These are phyloP conservation scores for Cercospora beticola DNA, from an alignment of 2,329 filamentous ascomycete species.

Conservation along the genomic window DNA sequence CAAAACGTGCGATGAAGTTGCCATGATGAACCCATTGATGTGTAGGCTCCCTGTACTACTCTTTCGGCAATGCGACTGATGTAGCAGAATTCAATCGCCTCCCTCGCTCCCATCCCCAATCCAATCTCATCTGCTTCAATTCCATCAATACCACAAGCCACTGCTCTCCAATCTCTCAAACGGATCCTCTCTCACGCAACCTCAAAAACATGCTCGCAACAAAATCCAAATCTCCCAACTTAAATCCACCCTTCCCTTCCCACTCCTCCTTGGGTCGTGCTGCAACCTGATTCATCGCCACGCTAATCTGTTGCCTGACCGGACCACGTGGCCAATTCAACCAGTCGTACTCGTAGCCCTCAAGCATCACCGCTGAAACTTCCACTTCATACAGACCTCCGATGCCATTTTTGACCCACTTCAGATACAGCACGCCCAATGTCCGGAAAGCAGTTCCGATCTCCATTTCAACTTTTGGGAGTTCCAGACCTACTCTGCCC, in stretches of 20 bases:
- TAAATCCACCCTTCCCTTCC: constrained; percentile 11
- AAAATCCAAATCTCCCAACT: constrained; percentile 15
- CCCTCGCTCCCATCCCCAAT: too few species aligned
- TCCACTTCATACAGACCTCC: neutral
- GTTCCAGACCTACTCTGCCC: neutral
- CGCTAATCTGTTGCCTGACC: neutral
- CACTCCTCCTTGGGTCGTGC: neutral
- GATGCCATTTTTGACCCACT: neutral
- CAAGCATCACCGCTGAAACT: neutral
- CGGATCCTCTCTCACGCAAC: neutral
- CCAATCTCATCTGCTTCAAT: neutral
- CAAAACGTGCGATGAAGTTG: neutral
- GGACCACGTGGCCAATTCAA: neutral
- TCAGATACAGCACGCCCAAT: neutral
- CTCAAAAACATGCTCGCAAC: constrained; percentile 17
- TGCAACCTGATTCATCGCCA: neutral
- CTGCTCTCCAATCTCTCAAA: neutral
- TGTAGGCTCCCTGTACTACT: too few species aligned
- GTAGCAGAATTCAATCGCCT: too few species aligned
- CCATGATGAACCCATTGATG: too few species aligned
- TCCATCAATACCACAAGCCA: neutral
- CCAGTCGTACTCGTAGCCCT: neutral
- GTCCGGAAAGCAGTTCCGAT: constrained; percentile 24
- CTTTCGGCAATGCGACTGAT: too few species aligned
- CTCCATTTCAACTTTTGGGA: constrained; percentile 12